Percentiles rank a stretch among this genome's conserved stretches.
Evolutionary conservation across 352 stramenopile genomes (phyloP).

Genomic region (Pythium dissotocum): DNA sequence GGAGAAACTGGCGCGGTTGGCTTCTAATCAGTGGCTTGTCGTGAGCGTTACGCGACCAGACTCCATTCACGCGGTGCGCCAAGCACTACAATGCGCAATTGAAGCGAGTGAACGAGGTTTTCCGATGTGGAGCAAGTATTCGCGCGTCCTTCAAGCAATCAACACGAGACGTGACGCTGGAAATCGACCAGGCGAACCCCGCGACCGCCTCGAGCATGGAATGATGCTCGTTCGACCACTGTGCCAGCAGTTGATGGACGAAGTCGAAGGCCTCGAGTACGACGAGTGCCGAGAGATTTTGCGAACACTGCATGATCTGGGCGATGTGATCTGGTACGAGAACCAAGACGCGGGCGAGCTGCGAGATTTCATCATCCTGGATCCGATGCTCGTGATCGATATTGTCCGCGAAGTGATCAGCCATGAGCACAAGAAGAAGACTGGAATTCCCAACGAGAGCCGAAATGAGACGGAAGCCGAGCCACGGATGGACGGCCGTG

Average conservation of each 20-base stretch:
- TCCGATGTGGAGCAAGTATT: neutral
- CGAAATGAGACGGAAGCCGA: neutral
- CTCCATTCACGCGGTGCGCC: too few relatives aligned
- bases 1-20: too few relatives aligned
- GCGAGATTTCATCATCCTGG: slow-evolving; percentile 5
- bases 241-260: slow-evolving; percentile 3
- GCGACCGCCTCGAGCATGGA: slow-evolving; percentile 1
- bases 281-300: slow-evolving; percentile 14
- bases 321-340: slow-evolving; percentile 26
- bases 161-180: neutral
- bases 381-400: slow-evolving; percentile 34
- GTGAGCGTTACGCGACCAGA: too few relatives aligned
- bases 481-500: neutral
- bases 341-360: neutral
- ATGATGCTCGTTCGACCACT: slow-evolving; percentile 4
- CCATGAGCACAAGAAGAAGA: neutral
- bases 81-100: too few relatives aligned
- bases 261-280: slow-evolving; percentile 6
- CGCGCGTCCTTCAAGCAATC: neutral
- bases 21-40: too few relatives aligned
- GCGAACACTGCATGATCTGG: slow-evolving; percentile 16
- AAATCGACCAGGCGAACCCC: neutral
- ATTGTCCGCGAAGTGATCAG: neutral
- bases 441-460: neutral
- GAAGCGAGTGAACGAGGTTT: neutral